Conservation (phyloP, 768 basidiomycete genomes). For the Lactarius indigo region DNA sequence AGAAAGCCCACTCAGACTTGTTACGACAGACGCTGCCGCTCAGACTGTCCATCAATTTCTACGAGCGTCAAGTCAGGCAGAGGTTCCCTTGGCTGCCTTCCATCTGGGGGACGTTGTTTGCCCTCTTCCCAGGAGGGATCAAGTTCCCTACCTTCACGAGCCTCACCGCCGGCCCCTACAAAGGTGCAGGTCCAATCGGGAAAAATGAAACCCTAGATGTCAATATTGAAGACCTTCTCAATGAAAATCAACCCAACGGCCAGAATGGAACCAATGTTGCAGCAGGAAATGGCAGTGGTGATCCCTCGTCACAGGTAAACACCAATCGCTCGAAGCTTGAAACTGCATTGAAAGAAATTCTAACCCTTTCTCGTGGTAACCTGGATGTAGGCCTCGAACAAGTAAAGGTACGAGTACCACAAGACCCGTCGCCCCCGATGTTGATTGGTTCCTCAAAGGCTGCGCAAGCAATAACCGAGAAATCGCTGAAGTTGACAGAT, state of each 20-base stretch:
- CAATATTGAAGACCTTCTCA: slow-evolving; percentile 3
- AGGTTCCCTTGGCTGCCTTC: slow-evolving; percentile 22
- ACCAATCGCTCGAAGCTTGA: slow-evolving; percentile 14
- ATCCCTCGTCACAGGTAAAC: not conserved
- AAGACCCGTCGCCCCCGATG: not conserved
- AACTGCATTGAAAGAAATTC: slow-evolving; percentile 11
- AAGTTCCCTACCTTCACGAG: slow-evolving; percentile 14
- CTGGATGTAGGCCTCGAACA: not conserved
- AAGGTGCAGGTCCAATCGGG: slow-evolving; percentile 18
- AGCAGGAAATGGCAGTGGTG: not conserved
- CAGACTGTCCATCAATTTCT: slow-evolving; percentile 16
- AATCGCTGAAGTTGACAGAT: not conserved
- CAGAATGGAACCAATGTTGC: not conserved
- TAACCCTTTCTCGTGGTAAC: not conserved
- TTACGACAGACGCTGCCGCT: slow-evolving; percentile 16
- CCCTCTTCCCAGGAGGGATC: slow-evolving; percentile 22
- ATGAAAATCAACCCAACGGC: not conserved
- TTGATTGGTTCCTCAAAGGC: slow-evolving; percentile 2
- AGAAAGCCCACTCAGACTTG: not conserved
- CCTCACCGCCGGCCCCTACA: slow-evolving; percentile 12
- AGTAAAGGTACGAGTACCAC: slow-evolving; percentile 9
- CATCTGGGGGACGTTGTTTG: slow-evolving; percentile 8
- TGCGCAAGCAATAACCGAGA: slow-evolving; percentile 7
- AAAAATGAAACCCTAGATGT: slow-evolving; percentile 1
- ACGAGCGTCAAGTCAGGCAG: slow-evolving; percentile 15